Evolutionary conservation across 2,329 filamentous ascomycete genomes (phyloP), one percentile per base, ranked within the genome.

Genomic region (Alternaria rosae): DNA sequence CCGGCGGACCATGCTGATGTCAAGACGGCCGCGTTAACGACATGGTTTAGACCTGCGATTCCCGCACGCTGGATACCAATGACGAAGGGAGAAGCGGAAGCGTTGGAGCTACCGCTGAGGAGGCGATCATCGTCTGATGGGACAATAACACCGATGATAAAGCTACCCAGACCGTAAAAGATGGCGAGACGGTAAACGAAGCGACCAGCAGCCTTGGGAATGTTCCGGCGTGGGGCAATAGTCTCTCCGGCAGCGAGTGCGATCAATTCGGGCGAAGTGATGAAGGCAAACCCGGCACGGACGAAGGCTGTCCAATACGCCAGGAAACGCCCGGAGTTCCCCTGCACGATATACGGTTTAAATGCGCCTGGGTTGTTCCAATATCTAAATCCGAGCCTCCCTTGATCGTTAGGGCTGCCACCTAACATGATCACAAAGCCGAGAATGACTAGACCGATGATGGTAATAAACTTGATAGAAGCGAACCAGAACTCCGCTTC

Each of bases 1-100:
- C 87, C 88, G 0, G 90, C 85, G 0, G 90, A 92, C 84, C 87
- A 91, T 0, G 89, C 90, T 0, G 89, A 91, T 0, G 89, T 91
- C 62, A 93, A 83, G 65, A 94, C 88, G 11, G 93, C 84, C 28
- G 90, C 91, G 74, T 94, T 94, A 77, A 94, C 89, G 45, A 93
- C 85, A 3, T 87, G 88, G 0, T 91, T 89, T 6, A 93, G 84
- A 7, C 85, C 89, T 7, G 81, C 82, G 60, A 93, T 89, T 0
- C 90, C 89, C 2, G 91, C 91, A 28, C 87, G 84, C 1, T 85
- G 82, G 17, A 90, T 89, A 17, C 91, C 91, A 65, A 93, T 91
- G 58, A 94, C 91, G 52, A 78, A 78, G 4, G 76, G 76, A 7
- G 76, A 78, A 9, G 75, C 73, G 3, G 74, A 71, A 20, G 76